A percentile compares a stretch with the other conserved stretches of the same genome.
Conservation (phyloP, 331 rosid genomes). For the Quercus tomentella region DNA sequence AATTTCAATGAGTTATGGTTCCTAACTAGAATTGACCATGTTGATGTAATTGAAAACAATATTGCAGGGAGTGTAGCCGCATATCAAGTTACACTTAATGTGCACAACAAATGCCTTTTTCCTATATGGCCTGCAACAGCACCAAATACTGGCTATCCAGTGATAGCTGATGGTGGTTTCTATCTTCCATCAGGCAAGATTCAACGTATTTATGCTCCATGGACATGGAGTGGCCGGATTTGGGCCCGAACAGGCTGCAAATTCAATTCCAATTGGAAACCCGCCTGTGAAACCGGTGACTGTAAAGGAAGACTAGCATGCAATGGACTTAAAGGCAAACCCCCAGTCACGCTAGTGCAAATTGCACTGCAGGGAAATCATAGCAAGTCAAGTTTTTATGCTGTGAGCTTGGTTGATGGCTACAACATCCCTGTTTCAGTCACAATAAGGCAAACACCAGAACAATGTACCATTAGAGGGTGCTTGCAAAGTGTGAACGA, state of each 20-base stretch:
- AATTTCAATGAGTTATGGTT: background rate
- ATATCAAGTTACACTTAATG: slow-evolving; percentile 40
- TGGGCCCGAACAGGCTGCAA: slow-evolving; percentile 90
- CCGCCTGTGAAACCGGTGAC: slow-evolving; percentile 82
- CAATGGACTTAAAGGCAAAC: slow-evolving; percentile 72
- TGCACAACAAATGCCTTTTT: slow-evolving; percentile 73
- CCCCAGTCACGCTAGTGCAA: slow-evolving; percentile 74
- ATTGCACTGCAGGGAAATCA: slow-evolving; percentile 54
- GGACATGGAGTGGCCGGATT: slow-evolving; percentile 82
- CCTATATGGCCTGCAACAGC: slow-evolving; percentile 95
- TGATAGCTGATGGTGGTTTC: slow-evolving; percentile 85
- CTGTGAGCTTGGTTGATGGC: slow-evolving; percentile 83
- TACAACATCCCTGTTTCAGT: slow-evolving; percentile 64
- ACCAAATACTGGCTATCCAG: slow-evolving; percentile 73
- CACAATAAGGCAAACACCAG: slow-evolving; percentile 17
- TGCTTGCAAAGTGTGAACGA: slow-evolving; percentile 53
- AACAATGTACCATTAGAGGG: slow-evolving; percentile 51
- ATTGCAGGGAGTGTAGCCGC: slow-evolving; percentile 41
- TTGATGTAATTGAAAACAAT: background rate
- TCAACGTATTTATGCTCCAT: slow-evolving; percentile 39
- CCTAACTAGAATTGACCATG: no score
- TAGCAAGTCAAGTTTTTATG: slow-evolving; percentile 56
- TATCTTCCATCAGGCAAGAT: slow-evolving; percentile 57
- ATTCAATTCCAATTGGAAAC: slow-evolving; percentile 38
- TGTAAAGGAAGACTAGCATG: slow-evolving; percentile 81